These are phyloP conservation scores for Plectosphaerella sp. DNA, from an alignment of 2,329 filamentous ascomycete species.

Conservation along the genomic window DNA sequence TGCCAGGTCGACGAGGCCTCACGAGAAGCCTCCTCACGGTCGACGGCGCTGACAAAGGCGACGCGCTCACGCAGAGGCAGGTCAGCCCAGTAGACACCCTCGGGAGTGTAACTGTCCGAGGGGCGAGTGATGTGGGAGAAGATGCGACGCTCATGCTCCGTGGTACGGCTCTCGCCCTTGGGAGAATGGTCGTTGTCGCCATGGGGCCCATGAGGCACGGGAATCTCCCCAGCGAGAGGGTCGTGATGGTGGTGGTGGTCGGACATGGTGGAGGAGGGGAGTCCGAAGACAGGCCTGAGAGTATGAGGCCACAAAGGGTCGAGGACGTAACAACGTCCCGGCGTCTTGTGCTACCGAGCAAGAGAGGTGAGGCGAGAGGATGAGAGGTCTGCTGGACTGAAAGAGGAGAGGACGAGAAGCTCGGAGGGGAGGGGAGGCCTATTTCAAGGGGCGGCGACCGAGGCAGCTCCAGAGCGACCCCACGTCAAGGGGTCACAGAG, in stretches of 20 bases:
- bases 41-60: conserved; percentile 70
- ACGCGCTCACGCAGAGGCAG: conserved; percentile 66
- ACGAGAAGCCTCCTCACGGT: conserved; percentile 62
- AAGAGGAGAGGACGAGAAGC: too few species aligned
- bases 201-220: conserved; percentile 48
- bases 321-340: too few species aligned
- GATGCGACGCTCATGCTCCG: conserved; percentile 50
- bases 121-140: conserved; percentile 81
- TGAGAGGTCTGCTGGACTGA: too few species aligned
- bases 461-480: too few species aligned
- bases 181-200: conserved; percentile 45
- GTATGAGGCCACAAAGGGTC: background rate
- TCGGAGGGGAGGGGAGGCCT: too few species aligned
- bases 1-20: conserved; percentile 65
- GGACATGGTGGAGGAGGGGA: conserved; percentile 22
- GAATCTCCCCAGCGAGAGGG: conserved; percentile 44
- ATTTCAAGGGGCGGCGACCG: too few species aligned
- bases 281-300: background rate
- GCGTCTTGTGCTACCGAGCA: too few species aligned
- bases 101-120: conserved; percentile 78
- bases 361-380: too few species aligned
- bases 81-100: conserved; percentile 92
- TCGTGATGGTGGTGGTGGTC: conserved; percentile 33
- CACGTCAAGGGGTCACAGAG: too few species aligned
- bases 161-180: conserved; percentile 27